A percentile compares a stretch with the other conserved stretches of the same genome.
Evolutionary conservation across 805 yeast genomes (phyloP).

Genomic region (Wickerhamia fluorescens): DNA sequence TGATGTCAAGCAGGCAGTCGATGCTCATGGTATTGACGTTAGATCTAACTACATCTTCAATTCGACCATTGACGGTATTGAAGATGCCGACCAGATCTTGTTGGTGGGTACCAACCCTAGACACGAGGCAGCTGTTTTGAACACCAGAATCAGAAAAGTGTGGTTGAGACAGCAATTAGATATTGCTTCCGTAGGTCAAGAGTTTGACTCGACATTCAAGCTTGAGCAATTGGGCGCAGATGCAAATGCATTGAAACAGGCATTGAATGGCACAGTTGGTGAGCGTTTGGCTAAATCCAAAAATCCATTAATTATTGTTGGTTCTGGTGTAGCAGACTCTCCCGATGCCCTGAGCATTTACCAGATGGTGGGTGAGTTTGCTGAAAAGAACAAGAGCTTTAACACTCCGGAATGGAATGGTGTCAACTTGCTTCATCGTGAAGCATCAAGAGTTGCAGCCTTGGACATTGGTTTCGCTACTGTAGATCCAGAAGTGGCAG

Average conservation of each 20-base stretch:
- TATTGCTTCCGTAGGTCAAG: constrained; percentile 66
- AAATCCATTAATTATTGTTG: constrained; percentile 73
- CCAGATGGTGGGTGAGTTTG: constrained; percentile 55
- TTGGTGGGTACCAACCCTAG: constrained; percentile 84
- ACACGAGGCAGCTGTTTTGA: constrained; percentile 83
- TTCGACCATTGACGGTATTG: constrained; percentile 71
- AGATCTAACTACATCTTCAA: constrained; percentile 78
- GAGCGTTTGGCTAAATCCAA: constrained; percentile 57
- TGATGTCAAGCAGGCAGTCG: constrained; percentile 53
- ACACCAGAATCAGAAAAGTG: constrained; percentile 73
- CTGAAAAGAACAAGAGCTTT: constrained; percentile 48
- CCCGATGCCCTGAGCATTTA: constrained; percentile 56
- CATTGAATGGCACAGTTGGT: constrained; percentile 65
- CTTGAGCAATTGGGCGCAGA: constrained; percentile 56
- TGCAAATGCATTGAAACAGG: constrained; percentile 48
- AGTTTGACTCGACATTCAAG: constrained; percentile 71
- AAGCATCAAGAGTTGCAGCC: constrained; percentile 84
- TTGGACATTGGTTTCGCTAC: constrained; percentile 74
- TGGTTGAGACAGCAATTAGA: constrained; percentile 69
- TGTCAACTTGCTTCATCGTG: constrained; percentile 70
- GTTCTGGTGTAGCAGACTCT: constrained; percentile 70
- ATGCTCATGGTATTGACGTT: constrained; percentile 62
- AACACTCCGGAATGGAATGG: constrained; percentile 76
- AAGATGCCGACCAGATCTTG: constrained; percentile 74
- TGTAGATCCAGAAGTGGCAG: constrained; percentile 38